These are phyloP conservation scores for Camellia japonica DNA, from an alignment of 148 eudicot species.

Conservation along the genomic window DNA sequence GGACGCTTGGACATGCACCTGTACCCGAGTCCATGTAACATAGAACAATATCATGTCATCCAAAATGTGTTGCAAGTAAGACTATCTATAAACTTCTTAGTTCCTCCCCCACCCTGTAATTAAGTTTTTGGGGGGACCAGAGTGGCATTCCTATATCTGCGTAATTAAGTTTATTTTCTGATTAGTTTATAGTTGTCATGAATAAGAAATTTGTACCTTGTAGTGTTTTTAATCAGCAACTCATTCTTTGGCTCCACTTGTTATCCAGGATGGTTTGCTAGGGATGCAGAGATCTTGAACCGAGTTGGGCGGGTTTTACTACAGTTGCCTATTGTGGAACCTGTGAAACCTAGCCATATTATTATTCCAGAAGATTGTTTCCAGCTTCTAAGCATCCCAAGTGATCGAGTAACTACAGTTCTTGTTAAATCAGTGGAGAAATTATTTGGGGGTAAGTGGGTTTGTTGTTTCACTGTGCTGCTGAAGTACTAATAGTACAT, in stretches of 20 bases:
- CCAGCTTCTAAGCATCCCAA: constrained; percentile 62
- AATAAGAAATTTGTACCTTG: background rate
- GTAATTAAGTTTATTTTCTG: background rate
- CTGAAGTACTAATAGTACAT: background rate
- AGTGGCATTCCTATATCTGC: background rate
- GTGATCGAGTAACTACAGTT: constrained; percentile 41
- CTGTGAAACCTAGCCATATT: constrained; percentile 38
- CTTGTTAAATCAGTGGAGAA: constrained; percentile 56
- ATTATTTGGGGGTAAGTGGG: constrained; percentile 59
- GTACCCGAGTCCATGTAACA: no score
- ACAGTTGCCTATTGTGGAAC: constrained; percentile 31
- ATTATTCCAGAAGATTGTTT: constrained; percentile 83
- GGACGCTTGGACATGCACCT: no score
- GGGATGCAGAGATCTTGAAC: constrained; percentile 63
- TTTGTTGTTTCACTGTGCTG: background rate
- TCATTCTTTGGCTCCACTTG: constrained; percentile 9
- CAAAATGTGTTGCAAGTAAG: background rate
- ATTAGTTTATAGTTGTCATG: background rate
- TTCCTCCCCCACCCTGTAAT: background rate
- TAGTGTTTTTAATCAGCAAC: background rate
- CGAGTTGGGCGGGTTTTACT: constrained; percentile 63
- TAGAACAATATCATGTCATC: background rate
- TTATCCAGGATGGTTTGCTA: constrained; percentile 87
- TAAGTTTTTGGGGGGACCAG: background rate
- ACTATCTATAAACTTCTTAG: background rate